These are phyloP conservation scores for Scalesia atractyloides DNA, from an alignment of 129 eudicot genomes.

Conservation along the genomic window DNA sequence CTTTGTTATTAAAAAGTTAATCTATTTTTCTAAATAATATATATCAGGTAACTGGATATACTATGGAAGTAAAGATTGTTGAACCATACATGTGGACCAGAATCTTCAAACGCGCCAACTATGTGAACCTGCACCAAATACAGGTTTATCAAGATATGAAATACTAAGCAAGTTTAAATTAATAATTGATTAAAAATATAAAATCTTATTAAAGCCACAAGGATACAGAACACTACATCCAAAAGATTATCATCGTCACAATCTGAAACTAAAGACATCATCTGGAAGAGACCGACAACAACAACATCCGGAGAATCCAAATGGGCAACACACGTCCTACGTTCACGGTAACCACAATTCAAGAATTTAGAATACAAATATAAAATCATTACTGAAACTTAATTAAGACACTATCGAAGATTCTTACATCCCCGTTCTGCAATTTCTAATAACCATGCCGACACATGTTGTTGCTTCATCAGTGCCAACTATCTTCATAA, in stretches of 20 bases:
- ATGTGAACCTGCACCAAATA: constrained; percentile 74
- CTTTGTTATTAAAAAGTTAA: background rate
- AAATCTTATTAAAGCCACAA: background rate
- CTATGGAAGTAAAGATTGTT: constrained; percentile 31
- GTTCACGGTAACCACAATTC: constrained; percentile 11
- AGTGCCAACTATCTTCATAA: constrained; percentile 71
- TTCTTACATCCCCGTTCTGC: constrained; percentile 78
- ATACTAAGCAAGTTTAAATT: constrained; percentile 9
- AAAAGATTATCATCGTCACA: constrained; percentile 43
- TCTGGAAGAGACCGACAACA: constrained; percentile 79
- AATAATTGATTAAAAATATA: background rate
- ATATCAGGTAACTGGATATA: background rate
- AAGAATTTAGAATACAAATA: constrained; percentile 18
- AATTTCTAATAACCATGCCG: constrained; percentile 75
- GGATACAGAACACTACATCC: constrained; percentile 54
- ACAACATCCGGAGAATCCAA: constrained; percentile 76
- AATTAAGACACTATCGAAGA: background rate
- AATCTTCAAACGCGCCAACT: constrained; percentile 81
- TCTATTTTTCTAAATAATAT: background rate
- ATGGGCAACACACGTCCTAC: constrained; percentile 81
- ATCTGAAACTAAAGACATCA: constrained; percentile 60
- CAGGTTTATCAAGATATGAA: constrained; percentile 18
- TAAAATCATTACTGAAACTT: background rate
- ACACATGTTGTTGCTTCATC: constrained; percentile 99
- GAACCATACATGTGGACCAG: constrained; percentile 58